Percentiles rank a stretch among this genome's conserved stretches.
These are phyloP conservation scores for Metschnikowia baotianmanensis DNA, from an alignment of 805 yeast genomes.

Conservation along the genomic window DNA sequence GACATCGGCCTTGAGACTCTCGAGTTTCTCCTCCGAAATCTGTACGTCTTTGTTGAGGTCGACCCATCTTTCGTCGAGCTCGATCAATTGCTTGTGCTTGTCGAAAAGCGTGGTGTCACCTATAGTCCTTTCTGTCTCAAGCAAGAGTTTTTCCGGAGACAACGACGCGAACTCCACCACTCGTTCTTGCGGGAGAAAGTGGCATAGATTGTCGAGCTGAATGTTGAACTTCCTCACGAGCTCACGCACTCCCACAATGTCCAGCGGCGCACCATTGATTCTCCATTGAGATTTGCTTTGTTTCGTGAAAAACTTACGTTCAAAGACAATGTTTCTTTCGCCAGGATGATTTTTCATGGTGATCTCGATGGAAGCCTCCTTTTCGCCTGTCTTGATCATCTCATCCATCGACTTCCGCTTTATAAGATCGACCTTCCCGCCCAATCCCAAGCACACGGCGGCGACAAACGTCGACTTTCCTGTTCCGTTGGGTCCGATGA, in stretches of 20 bases:
- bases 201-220: conserved; percentile 89
- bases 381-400: conserved; percentile 70
- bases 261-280: conserved; percentile 39
- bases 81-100: conserved; percentile 56
- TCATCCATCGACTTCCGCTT: conserved; percentile 66
- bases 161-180: conserved; percentile 89
- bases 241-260: conserved; percentile 46
- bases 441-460: conserved; percentile 86
- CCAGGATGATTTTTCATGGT: conserved; percentile 42
- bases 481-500: conserved; percentile 95
- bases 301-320: conserved; percentile 44
- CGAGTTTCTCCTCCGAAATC: conserved; percentile 28
- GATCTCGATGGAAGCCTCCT: conserved; percentile 46
- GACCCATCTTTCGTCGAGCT: conserved; percentile 43
- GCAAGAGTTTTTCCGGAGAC: conserved; percentile 68
- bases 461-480: conserved; percentile 94
- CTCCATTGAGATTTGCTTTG: conserved; percentile 48
- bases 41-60: conserved; percentile 26
- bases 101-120: conserved; percentile 56
- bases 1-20: conserved; percentile 34
- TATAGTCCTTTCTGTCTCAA: conserved; percentile 79
- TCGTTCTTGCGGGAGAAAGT: conserved; percentile 91
- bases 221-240: conserved; percentile 56
- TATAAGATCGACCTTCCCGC: conserved; percentile 70
- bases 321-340: conserved; percentile 36